Percentiles rank a stretch among this genome's conserved stretches.
phyloP scores from a whole-genome alignment of 2,329 filamentous ascomycete species.

The Trichoderma aggressivum region DNA sequence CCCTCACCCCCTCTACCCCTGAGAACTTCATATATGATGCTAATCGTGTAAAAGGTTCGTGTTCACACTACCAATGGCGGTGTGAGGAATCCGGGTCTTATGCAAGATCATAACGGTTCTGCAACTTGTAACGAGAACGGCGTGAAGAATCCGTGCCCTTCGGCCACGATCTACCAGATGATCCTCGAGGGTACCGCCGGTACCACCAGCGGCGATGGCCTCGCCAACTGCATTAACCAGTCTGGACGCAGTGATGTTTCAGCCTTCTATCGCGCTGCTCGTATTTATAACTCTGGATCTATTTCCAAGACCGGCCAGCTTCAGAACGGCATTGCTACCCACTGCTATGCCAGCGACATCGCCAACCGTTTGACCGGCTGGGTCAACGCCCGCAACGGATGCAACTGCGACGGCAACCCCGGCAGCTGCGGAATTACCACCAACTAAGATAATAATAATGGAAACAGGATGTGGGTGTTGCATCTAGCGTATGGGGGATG shows the following conservation, averaged over 20 bases:
- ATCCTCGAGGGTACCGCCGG: conserved; percentile 42
- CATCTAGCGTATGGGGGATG: no score
- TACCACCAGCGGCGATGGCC: conserved; percentile 40
- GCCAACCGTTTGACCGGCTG: conserved; percentile 25
- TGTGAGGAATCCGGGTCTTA: conserved; percentile 42
- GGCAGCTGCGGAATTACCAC: background rate
- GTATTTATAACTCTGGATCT: conserved; percentile 25
- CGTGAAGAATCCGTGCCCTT: conserved; percentile 29
- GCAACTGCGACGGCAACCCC: conserved; percentile 23
- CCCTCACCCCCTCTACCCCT: no score
- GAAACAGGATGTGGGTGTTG: background rate
- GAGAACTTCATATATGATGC: no score
- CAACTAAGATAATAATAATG: background rate
- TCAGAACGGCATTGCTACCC: conserved; percentile 21
- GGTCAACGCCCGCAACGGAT: conserved; percentile 21
- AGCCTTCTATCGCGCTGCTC: conserved; percentile 23
- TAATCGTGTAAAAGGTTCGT: conserved; percentile 29
- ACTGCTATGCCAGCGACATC: conserved; percentile 25
- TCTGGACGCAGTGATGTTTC: conserved; percentile 10
- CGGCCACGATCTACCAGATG: conserved; percentile 30
- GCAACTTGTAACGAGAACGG: conserved; percentile 35
- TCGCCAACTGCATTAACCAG: conserved; percentile 25
- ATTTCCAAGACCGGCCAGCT: conserved; percentile 22
- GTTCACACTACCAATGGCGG: conserved; percentile 37
- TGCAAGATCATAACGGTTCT: conserved; percentile 37